These are phyloP conservation scores for Pyrenula massariospora DNA, from an alignment of 495 filamentous ascomycete species.

Conservation along the genomic window DNA sequence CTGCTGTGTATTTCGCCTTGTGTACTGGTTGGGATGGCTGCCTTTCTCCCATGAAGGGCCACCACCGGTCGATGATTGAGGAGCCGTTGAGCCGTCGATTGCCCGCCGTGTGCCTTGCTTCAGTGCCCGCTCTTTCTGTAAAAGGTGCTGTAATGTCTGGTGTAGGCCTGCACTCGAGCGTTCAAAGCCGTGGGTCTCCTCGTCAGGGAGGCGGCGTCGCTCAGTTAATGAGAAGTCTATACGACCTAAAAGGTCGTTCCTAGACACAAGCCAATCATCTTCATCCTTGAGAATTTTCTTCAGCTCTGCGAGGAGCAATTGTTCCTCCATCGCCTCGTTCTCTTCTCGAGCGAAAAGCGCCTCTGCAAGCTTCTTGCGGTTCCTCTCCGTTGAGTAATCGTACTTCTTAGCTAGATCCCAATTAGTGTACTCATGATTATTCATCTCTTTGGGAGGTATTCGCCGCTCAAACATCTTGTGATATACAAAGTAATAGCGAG, in stretches of 20 bases:
- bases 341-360: constrained; percentile 65
- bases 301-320: constrained; percentile 75
- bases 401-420: constrained; percentile 81
- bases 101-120: neutral
- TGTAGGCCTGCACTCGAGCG: neutral
- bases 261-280: constrained; percentile 72
- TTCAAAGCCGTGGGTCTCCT: neutral
- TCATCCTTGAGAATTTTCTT: constrained; percentile 78
- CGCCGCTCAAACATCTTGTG: constrained; percentile 76
- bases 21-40: neutral
- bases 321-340: constrained; percentile 84
- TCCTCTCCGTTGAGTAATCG: constrained; percentile 61
- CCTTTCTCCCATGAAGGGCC: neutral
- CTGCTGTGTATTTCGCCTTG: constrained; percentile 41
- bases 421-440: constrained; percentile 60
- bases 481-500: constrained; percentile 77
- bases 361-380: constrained; percentile 74
- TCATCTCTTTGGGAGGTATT: constrained; percentile 77
- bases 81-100: neutral
- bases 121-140: neutral
- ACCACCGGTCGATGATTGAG: neutral
- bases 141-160: neutral
- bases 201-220: neutral
- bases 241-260: constrained; percentile 77
- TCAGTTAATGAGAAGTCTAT: constrained; percentile 44